Percentiles rank a stretch among this genome's conserved stretches.
Conservation (phyloP, 495 filamentous ascomycete genomes). For the Tuber microsphaerosporum region DNA sequence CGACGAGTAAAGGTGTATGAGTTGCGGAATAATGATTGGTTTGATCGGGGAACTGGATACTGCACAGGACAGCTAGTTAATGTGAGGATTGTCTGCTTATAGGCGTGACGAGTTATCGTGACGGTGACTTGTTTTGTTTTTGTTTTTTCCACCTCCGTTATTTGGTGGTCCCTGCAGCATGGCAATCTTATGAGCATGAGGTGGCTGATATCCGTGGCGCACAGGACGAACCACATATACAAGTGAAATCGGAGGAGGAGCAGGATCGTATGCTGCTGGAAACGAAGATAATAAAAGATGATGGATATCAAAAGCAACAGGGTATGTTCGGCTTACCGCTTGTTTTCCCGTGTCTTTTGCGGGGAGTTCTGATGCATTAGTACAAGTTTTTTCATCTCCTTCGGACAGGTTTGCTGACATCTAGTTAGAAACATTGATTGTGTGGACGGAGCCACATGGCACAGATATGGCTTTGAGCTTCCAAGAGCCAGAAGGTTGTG, state of each 20-base stretch:
- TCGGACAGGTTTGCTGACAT: constrained; percentile 36
- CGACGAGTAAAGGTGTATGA: constrained; percentile 99
- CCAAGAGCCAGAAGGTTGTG: constrained; percentile 93
- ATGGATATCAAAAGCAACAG: constrained; percentile 98
- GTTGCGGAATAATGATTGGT: constrained; percentile 97
- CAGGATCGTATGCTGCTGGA: constrained; percentile 75
- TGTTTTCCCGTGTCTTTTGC: background rate
- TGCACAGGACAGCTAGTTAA: constrained; percentile 70
- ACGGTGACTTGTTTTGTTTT: constrained; percentile 10
- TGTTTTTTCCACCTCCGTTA: constrained; percentile 12
- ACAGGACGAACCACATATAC: constrained; percentile 76
- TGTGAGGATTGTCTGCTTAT: constrained; percentile 52
- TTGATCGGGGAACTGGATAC: constrained; percentile 92
- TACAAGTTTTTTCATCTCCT: constrained; percentile 2
- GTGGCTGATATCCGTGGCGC: constrained; percentile 39
- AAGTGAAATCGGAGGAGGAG: constrained; percentile 88
- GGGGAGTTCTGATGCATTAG: constrained; percentile 4
- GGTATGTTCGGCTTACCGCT: constrained; percentile 51
- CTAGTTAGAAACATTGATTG: constrained; percentile 77
- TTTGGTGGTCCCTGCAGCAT: constrained; percentile 10
- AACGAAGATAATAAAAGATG: constrained; percentile 84
- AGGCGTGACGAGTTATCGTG: constrained; percentile 15
- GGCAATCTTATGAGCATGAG: constrained; percentile 15
- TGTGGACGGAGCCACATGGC: constrained; percentile 84
- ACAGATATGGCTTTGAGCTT: constrained; percentile 98